Conservation (phyloP, 169 alveolate species). For the Plasmodium fragile region DNA sequence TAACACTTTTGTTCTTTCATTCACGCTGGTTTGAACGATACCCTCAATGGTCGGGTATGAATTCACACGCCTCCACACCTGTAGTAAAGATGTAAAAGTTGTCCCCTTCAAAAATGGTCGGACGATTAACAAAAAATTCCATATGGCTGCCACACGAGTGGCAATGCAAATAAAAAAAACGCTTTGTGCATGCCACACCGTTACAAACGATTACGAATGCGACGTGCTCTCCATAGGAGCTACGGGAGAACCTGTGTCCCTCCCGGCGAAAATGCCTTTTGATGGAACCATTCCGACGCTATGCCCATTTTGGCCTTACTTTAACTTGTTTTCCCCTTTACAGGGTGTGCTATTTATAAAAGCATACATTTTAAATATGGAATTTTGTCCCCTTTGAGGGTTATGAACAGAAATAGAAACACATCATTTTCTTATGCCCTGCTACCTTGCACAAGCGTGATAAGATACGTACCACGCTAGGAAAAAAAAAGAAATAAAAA, state of each 20-base stretch:
- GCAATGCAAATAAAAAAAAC: neutral
- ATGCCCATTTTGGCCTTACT: neutral
- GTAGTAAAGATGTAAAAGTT: neutral
- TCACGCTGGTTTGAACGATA: neutral
- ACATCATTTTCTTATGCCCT: neutral
- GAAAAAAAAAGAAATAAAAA: neutral
- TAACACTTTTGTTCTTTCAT: slow-evolving; percentile 7
- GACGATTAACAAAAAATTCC: neutral
- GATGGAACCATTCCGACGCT: neutral
- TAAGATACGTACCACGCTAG: neutral
- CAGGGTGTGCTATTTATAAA: neutral
- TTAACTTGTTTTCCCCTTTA: neutral
- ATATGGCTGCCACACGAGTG: neutral
- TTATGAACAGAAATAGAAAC: neutral
- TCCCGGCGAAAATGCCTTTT: neutral
- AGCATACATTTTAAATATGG: neutral
- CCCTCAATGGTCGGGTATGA: neutral
- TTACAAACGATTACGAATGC: neutral
- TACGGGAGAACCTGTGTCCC: neutral
- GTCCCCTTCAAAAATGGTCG: neutral
- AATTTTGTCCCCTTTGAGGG: neutral
- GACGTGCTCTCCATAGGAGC: neutral
- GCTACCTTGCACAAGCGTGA: neutral
- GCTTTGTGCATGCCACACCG: neutral
- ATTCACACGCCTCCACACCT: neutral